Conservation (phyloP, 768 basidiomycete genomes). For the Collybia mongolica region DNA sequence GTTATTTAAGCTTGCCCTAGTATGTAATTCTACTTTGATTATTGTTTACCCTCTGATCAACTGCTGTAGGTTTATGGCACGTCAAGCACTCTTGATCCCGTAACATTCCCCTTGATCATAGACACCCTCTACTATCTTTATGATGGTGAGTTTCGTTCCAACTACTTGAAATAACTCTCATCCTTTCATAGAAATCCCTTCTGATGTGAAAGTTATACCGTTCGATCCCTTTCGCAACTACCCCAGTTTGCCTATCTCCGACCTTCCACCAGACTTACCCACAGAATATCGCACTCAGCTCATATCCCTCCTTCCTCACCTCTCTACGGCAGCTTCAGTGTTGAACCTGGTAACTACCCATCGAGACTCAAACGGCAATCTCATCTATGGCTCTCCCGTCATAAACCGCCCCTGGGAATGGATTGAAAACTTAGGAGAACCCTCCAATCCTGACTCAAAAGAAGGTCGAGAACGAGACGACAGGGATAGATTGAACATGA, state of each 20-base stretch:
- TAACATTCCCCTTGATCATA: conserved; percentile 63
- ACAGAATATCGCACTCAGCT: conserved; percentile 57
- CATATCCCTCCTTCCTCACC: conserved; percentile 53
- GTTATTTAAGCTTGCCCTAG: conserved; percentile 52
- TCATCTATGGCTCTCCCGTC: conserved; percentile 51
- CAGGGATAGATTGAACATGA: conserved; percentile 31
- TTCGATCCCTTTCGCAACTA: conserved; percentile 69
- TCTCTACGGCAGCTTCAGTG: conserved; percentile 50
- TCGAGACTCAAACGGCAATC: conserved; percentile 50
- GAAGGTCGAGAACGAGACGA: conserved; percentile 39
- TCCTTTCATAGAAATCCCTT: conserved; percentile 53
- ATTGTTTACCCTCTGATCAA: conserved; percentile 3
- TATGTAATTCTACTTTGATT: conserved; percentile 31
- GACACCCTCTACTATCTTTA: conserved; percentile 75
- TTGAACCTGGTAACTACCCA: conserved; percentile 58
- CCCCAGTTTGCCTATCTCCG: conserved; percentile 46
- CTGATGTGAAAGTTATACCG: conserved; percentile 49
- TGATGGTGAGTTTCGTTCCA: conserved; percentile 52
- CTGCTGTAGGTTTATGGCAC: conserved; percentile 49
- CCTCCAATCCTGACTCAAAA: conserved; percentile 38
- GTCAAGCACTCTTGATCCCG: conserved; percentile 51
- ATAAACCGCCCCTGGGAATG: conserved; percentile 85
- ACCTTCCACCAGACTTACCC: conserved; percentile 58
- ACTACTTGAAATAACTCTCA: not conserved
- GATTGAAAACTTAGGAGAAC: conserved; percentile 75